Evolutionary conservation across 169 alveolate genomes (phyloP), one percentile per base, ranked within the genome.

Genomic region (Perkinsus olseni): DNA sequence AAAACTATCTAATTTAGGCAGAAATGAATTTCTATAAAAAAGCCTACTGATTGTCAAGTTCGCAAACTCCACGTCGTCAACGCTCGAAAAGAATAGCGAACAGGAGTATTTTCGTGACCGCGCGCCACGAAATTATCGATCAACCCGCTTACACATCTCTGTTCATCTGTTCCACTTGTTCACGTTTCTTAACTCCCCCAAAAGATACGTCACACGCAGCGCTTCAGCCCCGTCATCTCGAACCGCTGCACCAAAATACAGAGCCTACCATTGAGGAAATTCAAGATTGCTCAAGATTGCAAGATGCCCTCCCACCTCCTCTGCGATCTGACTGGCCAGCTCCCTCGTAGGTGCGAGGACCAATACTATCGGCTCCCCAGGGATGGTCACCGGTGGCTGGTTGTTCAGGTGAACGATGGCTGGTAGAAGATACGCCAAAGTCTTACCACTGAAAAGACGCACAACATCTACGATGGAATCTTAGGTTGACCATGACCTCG

Each of bases 341-440:
- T 97, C 99, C 38, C 99, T 92, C 0, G 99, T 97, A n/a, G 99
- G 99, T 24, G 98, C 96, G 40, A 97, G 91, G 21, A 97, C 96
- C 38, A 97, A 92, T 10, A 94, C 95, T 10, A 94, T 95, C 38
- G 82, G 82, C 10, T 99, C 99, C 40, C 98, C 99, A 40, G 97
- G 97, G 96, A 0, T 95, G 96, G 74, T 93, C 96, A 93, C 96
- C 74, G 95, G 96, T n/a, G 96, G 98, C 96, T 98, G 98, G 38
- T 97, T 99, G 94, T 96, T 96, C 37, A 98, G 96, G 94, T 99
- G 99, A 40, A 99, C 98, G 62, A 99, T 95, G 38, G 99, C 99
- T 0, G 99, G 99, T n/a, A 99, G 95, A 48, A 98, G 94, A 96
- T 97, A 99, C 20, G 99, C 98, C 93, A 98, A 96, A 20, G 99